Evolutionary conservation across 225 moss, liverwort and hornwort species (phyloP).

Genomic region (Straminergon stramineum): DNA sequence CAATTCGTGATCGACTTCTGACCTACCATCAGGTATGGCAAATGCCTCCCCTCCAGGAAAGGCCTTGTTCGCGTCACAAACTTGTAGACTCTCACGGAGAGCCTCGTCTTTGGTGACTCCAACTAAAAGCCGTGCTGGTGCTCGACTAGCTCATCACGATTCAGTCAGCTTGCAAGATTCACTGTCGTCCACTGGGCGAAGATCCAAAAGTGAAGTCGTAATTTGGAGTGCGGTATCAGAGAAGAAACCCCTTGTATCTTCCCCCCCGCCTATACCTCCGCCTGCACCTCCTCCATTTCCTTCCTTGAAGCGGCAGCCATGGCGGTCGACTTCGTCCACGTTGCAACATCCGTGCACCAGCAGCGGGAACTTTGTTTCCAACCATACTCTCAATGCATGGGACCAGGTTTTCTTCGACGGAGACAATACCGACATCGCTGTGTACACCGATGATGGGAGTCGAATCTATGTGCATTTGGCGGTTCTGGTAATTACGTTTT

Average conservation of each 20-base stretch:
- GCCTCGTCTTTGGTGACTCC: background rate
- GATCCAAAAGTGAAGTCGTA: background rate
- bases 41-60: background rate
- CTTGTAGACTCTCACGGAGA: background rate
- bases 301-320: conserved; percentile 10
- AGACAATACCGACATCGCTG: conserved; percentile 33
- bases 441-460: conserved; percentile 51
- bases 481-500: conserved; percentile 36
- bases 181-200: background rate
- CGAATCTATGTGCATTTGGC: conserved; percentile 43
- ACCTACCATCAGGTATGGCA: background rate
- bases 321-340: background rate
- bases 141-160: conserved; percentile 4
- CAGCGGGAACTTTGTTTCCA: conserved; percentile 5
- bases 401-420: conserved; percentile 47
- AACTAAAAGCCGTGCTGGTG: background rate
- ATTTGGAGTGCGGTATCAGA: background rate
- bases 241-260: background rate
- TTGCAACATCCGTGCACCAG: background rate
- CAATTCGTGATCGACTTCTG: background rate
- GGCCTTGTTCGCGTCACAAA: background rate
- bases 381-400: conserved; percentile 37
- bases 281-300: conserved; percentile 41
- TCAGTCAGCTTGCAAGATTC: conserved; percentile 4
- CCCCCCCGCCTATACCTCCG: conserved; percentile 7